Evolutionary conservation across 352 stramenopile genomes (phyloP).

Genomic region (Globisporangium emineosum): DNA sequence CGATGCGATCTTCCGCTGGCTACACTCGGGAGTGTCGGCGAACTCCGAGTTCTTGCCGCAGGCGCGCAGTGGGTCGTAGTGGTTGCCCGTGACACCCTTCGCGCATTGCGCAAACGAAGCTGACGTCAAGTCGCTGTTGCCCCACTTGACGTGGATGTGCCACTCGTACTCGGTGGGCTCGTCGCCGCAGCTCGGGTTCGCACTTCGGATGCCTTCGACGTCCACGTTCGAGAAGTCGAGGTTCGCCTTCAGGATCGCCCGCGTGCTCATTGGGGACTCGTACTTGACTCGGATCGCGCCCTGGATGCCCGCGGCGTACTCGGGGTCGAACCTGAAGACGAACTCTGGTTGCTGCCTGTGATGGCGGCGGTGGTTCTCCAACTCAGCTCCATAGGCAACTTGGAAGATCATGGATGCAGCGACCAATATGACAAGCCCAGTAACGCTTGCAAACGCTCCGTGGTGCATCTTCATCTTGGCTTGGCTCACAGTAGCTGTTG

Average conservation of each 20-base stretch:
- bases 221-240: conserved; percentile 18
- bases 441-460: neutral
- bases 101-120: conserved; percentile 41
- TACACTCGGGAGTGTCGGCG: conserved; percentile 32
- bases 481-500: neutral
- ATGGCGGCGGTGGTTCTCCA: neutral
- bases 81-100: conserved; percentile 38
- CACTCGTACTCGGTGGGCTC: conserved; percentile 41
- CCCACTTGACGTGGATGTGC: conserved; percentile 60
- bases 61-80: conserved; percentile 55
- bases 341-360: neutral
- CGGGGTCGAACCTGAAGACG: neutral
- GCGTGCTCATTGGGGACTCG: neutral
- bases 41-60: conserved; percentile 55
- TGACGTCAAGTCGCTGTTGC: conserved; percentile 19
- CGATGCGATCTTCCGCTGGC: conserved; percentile 23
- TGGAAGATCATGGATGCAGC: neutral
- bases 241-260: neutral
- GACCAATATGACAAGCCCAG: neutral
- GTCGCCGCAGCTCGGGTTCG: conserved; percentile 41
- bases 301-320: neutral
- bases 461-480: neutral
- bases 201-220: conserved; percentile 23
- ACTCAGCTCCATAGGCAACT: neutral
- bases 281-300: neutral